These are phyloP conservation scores for Dalechampia spathulata DNA, from an alignment of 441 rosid genomes.

Conservation along the genomic window DNA sequence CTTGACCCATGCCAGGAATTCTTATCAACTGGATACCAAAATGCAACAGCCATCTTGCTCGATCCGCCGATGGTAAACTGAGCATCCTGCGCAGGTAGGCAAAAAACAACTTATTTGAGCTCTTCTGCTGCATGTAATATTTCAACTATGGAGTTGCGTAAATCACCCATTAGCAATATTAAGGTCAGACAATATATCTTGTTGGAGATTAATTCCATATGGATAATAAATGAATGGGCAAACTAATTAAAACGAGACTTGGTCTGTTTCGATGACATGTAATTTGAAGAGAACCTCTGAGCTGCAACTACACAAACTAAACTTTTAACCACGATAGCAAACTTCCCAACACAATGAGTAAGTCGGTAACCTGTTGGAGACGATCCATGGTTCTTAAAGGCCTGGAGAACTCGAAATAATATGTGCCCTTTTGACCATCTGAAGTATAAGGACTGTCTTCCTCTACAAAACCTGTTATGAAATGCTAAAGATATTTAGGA, in stretches of 20 bases:
- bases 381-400: slow-evolving; percentile 89
- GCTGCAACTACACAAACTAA: neutral
- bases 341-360: slow-evolving; percentile 10
- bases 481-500: neutral
- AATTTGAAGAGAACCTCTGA: neutral
- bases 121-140: slow-evolving; percentile 17
- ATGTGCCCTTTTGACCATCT: slow-evolving; percentile 65
- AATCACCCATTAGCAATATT: neutral
- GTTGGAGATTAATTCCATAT: no score
- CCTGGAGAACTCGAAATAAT: slow-evolving; percentile 82
- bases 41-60: slow-evolving; percentile 77
- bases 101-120: neutral
- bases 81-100: slow-evolving; percentile 54
- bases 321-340: neutral
- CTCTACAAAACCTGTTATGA: slow-evolving; percentile 59
- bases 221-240: no score
- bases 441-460: slow-evolving; percentile 80
- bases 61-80: slow-evolving; percentile 70
- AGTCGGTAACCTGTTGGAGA: slow-evolving; percentile 69
- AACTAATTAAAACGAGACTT: no score
- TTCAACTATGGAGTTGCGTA: neutral
- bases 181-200: no score
- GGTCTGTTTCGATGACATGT: no score
- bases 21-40: slow-evolving; percentile 86
- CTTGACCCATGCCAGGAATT: slow-evolving; percentile 84